phyloP scores from a whole-genome alignment of 2,329 filamentous ascomycete genomes.

The Beauveria australis region DNA sequence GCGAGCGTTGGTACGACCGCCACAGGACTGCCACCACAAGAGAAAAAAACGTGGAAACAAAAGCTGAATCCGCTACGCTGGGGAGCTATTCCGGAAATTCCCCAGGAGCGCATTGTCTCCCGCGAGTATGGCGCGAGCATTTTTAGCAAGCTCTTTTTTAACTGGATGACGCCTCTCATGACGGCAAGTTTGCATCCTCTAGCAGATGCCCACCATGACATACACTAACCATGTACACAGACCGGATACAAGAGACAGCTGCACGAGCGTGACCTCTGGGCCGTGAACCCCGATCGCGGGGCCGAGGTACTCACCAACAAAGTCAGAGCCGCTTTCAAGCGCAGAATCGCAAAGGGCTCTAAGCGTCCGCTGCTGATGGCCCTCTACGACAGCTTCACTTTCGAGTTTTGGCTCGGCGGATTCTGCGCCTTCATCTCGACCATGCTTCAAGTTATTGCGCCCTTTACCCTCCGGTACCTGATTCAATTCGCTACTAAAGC shows the following conservation, averaged over 20 bases:
- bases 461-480: constrained; percentile 76
- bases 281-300: constrained; percentile 72
- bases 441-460: constrained; percentile 71
- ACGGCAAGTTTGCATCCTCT: constrained; percentile 38
- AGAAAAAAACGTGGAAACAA: constrained; percentile 55
- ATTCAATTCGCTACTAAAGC: constrained; percentile 79
- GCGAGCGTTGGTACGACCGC: constrained; percentile 38
- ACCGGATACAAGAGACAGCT: constrained; percentile 79
- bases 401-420: constrained; percentile 82
- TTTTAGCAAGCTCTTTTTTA: constrained; percentile 69
- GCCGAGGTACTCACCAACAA: constrained; percentile 61
- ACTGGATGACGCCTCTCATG: constrained; percentile 91
- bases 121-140: constrained; percentile 66
- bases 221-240: constrained; percentile 29
- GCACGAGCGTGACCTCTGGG: constrained; percentile 79
- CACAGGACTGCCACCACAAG: constrained; percentile 23
- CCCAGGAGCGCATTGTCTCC: constrained; percentile 44
- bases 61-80: constrained; percentile 54
- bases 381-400: constrained; percentile 76
- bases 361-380: constrained; percentile 71
- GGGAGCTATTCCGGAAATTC: constrained; percentile 48
- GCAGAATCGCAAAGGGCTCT: constrained; percentile 57
- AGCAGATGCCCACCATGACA: background rate
- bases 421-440: constrained; percentile 64
- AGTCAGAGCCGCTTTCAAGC: constrained; percentile 60